A percentile compares a stretch with the other conserved stretches of the same genome.
phyloP scores from a whole-genome alignment of 208 protist species.

The Leishmania tropica region DNA sequence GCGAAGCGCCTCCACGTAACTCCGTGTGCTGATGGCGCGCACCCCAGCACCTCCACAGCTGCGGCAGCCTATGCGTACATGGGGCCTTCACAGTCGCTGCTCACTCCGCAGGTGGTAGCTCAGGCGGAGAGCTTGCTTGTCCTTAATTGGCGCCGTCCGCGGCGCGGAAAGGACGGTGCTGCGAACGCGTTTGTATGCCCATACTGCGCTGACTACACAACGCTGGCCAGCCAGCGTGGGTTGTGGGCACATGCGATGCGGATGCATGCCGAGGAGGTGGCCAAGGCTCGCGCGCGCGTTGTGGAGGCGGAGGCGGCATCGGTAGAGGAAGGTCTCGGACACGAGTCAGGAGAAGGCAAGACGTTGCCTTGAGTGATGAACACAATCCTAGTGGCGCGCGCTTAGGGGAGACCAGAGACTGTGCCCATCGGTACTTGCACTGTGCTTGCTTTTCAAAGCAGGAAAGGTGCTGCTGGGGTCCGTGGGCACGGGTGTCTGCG shows the following conservation, averaged over 20 bases:
- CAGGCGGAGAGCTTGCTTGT: slow-evolving; percentile 19
- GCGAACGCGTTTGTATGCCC: slow-evolving; percentile 38
- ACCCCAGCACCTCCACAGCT: background rate
- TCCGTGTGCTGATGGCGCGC: background rate
- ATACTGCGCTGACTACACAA: slow-evolving; percentile 44
- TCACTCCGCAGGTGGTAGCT: slow-evolving; percentile 19
- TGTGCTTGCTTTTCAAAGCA: background rate
- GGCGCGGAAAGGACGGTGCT: background rate
- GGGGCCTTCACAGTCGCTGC: background rate
- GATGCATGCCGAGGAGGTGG: slow-evolving; percentile 37
- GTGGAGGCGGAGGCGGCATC: background rate
- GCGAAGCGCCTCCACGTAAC: background rate
- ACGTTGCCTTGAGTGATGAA: no score
- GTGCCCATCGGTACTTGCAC: background rate
- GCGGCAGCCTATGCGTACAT: background rate
- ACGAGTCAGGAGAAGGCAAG: background rate
- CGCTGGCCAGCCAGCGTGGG: slow-evolving; percentile 37
- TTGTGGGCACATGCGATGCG: slow-evolving; percentile 50
- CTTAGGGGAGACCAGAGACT: background rate
- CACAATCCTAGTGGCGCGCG: background rate
- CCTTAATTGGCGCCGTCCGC: background rate
- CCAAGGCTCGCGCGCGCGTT: background rate
- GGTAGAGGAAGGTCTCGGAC: background rate
- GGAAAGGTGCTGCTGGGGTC: background rate
- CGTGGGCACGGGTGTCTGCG: background rate